Evolutionary conservation across 179 eudicot genomes (phyloP).

Genomic region (Drosera spatulata): DNA sequence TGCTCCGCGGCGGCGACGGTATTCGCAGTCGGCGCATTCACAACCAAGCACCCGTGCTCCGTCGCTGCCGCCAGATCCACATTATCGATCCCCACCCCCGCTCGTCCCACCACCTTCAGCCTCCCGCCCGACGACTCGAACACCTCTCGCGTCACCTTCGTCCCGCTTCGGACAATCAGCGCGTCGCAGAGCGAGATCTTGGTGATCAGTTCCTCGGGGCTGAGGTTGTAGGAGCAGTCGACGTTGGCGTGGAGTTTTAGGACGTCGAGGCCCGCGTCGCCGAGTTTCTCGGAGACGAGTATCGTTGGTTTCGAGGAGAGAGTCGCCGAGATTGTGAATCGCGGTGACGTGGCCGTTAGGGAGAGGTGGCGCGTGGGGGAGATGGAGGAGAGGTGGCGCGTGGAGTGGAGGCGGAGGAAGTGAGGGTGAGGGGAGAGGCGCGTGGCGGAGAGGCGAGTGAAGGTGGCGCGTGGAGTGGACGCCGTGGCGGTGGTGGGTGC

Average conservation of each 20-base stretch:
- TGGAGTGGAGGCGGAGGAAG: background rate
- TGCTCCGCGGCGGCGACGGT: slow-evolving; percentile 99
- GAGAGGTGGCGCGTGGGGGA: slow-evolving; percentile 6
- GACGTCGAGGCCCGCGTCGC: slow-evolving; percentile 62
- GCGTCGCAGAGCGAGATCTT: slow-evolving; percentile 96
- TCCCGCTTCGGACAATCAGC: slow-evolving; percentile 76
- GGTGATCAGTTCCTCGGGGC: slow-evolving; percentile 80
- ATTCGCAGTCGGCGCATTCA: slow-evolving; percentile 93
- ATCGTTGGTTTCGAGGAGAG: slow-evolving; percentile 69
- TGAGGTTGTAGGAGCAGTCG: slow-evolving; percentile 80
- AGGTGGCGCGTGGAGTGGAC: too few relatives aligned
- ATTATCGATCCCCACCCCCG: slow-evolving; percentile 93
- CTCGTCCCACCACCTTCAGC: slow-evolving; percentile 87
- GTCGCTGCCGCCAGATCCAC: slow-evolving; percentile 96
- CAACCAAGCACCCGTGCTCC: slow-evolving; percentile 88
- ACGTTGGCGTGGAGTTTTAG: slow-evolving; percentile 68
- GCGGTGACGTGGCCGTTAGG: slow-evolving; percentile 11
- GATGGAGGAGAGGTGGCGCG: slow-evolving; percentile 1
- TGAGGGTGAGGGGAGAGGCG: background rate
- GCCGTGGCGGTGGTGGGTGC: too few relatives aligned
- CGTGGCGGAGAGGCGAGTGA: too few relatives aligned
- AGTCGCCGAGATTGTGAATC: slow-evolving; percentile 17
- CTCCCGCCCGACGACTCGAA: slow-evolving; percentile 79
- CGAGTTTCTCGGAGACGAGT: slow-evolving; percentile 84
- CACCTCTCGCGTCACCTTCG: slow-evolving; percentile 75